These are phyloP conservation scores for Hsuehochloa calcarea DNA, from an alignment of 176 grass and related monocot species.

Conservation along the genomic window DNA sequence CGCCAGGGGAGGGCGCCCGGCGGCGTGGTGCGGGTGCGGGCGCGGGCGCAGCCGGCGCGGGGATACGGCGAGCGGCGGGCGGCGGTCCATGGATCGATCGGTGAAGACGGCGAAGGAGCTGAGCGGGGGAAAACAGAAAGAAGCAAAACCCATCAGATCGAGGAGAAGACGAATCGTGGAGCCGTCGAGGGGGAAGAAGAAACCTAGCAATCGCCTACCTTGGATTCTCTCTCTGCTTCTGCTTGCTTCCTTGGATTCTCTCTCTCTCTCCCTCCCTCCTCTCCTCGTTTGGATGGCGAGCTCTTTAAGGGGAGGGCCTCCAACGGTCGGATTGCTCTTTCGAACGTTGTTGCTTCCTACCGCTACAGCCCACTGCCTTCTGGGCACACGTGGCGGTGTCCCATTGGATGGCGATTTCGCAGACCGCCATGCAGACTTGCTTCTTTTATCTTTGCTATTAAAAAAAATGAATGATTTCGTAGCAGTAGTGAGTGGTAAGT, in stretches of 20 bases:
- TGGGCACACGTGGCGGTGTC: too few relatives aligned
- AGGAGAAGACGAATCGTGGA: not conserved
- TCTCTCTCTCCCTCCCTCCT: not conserved
- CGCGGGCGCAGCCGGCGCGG: constrained; percentile 82
- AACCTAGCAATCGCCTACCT: not conserved
- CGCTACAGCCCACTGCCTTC: too few relatives aligned
- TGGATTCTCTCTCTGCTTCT: too few relatives aligned
- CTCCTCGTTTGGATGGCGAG: not conserved
- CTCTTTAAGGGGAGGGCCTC: not conserved
- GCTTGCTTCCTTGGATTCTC: not conserved
- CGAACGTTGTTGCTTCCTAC: not conserved
- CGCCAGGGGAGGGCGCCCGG: constrained; percentile 18
- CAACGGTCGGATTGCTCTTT: constrained; percentile 42
- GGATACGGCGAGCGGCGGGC: constrained; percentile 58
- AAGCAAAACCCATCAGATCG: constrained; percentile 9
- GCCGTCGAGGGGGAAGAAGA: not conserved
- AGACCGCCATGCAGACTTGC: too few relatives aligned
- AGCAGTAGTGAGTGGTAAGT: too few relatives aligned
- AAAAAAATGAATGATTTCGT: too few relatives aligned
- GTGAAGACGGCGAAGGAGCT: not conserved
- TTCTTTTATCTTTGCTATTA: too few relatives aligned
- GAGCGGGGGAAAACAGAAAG: not conserved
- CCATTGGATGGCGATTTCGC: too few relatives aligned
- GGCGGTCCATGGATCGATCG: constrained; percentile 50
- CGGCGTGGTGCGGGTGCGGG: constrained; percentile 17